These are phyloP conservation scores for Priceomyces fermenticarens DNA, from an alignment of 805 yeast genomes.

Conservation along the genomic window DNA sequence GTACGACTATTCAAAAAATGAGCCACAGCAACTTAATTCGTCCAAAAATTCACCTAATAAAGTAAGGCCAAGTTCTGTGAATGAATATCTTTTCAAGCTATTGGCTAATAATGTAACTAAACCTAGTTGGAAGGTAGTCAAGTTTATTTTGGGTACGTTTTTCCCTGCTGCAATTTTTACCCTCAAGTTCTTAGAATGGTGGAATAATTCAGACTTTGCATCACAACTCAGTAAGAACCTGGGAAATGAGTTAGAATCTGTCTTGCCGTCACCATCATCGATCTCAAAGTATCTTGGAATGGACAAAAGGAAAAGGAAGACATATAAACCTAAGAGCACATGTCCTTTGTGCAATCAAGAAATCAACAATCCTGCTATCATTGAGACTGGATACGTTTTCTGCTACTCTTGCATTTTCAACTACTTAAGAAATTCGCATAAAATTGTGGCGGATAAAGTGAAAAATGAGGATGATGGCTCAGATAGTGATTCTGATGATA, in stretches of 20 bases:
- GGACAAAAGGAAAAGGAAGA: conserved; percentile 13
- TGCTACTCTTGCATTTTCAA: conserved; percentile 84
- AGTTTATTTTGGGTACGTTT: conserved; percentile 43
- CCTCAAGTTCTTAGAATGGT: conserved; percentile 89
- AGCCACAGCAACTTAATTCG: conserved; percentile 11
- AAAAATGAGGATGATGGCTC: conserved; percentile 6
- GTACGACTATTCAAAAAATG: conserved; percentile 44
- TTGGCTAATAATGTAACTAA: conserved; percentile 17
- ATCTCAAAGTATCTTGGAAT: conserved; percentile 13
- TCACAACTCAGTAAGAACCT: conserved; percentile 50
- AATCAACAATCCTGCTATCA: conserved; percentile 75
- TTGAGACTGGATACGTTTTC: conserved; percentile 89
- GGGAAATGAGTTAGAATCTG: conserved; percentile 43
- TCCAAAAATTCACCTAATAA: conserved; percentile 17
- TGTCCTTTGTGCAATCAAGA: conserved; percentile 72
- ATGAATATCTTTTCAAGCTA: conserved; percentile 30
- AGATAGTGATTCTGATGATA: conserved; percentile 11
- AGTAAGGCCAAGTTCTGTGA: conserved; percentile 39
- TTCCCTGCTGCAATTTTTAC: conserved; percentile 82
- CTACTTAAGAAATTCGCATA: conserved; percentile 50
- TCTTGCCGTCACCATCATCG: conserved; percentile 47
- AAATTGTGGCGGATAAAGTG: conserved; percentile 16
- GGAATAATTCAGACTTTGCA: conserved; percentile 77
- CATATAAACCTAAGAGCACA: conserved; percentile 20
- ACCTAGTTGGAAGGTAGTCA: conserved; percentile 31